Evolutionary conservation across 83 land plant genomes (phyloP), one percentile per base, ranked within the genome.

Genomic region (Picea engelmannii): DNA sequence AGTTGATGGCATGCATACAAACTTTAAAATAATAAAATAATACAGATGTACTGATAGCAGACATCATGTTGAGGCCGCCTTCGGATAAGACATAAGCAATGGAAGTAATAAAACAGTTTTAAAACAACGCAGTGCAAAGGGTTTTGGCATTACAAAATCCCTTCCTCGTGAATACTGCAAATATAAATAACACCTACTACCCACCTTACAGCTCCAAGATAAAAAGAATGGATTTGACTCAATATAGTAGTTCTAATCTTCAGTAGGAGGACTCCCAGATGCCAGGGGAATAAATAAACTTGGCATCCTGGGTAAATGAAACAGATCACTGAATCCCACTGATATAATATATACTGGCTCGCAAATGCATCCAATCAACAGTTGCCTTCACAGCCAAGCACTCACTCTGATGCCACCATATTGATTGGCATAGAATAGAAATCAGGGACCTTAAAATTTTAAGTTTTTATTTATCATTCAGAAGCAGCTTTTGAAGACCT

Each of bases 401-500:
- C 24, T n/a, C 75, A 35, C 24, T n/a, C 75, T 2, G 52, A 70
- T 70, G 52, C 75, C 75, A 70, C 75, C 75, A 70, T n/a, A 70
- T 47, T 70, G 75, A 21, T 42, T 42, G 75, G 21, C 75, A 70
- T 70, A 16, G 9, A 70, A 74, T 47, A 55, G 60, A 16, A 55
- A 55, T 55, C 35, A 52, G 13, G 13, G 55, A 23, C 77, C 77
- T 74, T 74, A 9, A 49, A 74, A 49, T 74, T 23, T 71, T 49
- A 21, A 13, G 77, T 11, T 24, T 23, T 23, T n/a, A 74, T 49
- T 55, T 42, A 74, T 74, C 77, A 74, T 74, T 74, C 59, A 13
- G 60, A 55, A 74, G 61, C 73, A 58, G 27, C 69, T 44, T 81
- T 62, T 25, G 85, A 21, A 21, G 90, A 85, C 78, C 88, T 86